phyloP scores from a whole-genome alignment of 805 yeast species.

The Yarrowia bubula region DNA sequence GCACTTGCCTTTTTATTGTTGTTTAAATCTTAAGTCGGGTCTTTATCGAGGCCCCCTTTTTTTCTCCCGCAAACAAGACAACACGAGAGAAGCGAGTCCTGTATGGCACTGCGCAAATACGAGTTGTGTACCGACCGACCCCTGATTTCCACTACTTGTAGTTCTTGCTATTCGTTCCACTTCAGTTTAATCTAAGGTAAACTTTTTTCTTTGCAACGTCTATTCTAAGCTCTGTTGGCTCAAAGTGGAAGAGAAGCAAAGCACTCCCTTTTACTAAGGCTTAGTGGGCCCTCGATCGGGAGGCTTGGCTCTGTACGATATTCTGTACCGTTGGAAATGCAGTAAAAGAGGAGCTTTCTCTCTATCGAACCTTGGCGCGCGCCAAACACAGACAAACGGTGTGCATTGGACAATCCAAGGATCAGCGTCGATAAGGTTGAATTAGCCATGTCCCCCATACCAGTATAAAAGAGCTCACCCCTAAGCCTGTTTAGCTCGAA shows the following conservation, averaged over 20 bases:
- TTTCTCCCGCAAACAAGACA: neutral
- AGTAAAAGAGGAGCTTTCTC: too few species aligned
- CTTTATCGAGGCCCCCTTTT: neutral
- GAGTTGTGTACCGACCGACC: too few species aligned
- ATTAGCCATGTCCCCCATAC: neutral
- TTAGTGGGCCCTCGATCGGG: neutral
- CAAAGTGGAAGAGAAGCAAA: neutral
- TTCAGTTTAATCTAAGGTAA: too few species aligned
- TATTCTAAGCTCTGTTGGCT: neutral
- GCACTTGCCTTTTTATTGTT: neutral
- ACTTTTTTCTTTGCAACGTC: too few species aligned
- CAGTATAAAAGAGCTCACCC: neutral
- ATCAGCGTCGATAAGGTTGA: constrained; percentile 13
- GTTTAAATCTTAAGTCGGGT: too few species aligned
- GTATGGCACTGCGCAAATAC: too few species aligned
- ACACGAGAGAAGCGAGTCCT: neutral
- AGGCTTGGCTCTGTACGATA: too few species aligned
- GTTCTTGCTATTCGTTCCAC: too few species aligned
- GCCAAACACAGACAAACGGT: neutral
- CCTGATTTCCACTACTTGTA: too few species aligned
- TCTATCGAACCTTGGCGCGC: neutral
- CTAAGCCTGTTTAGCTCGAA: too few species aligned
- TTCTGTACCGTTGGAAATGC: too few species aligned
- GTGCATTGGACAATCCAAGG: neutral
- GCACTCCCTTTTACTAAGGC: neutral